Percentiles rank a stretch among this genome's conserved stretches.
Conservation (phyloP, 345 rosid genomes). For the Psidium friedrichsthalianum region DNA sequence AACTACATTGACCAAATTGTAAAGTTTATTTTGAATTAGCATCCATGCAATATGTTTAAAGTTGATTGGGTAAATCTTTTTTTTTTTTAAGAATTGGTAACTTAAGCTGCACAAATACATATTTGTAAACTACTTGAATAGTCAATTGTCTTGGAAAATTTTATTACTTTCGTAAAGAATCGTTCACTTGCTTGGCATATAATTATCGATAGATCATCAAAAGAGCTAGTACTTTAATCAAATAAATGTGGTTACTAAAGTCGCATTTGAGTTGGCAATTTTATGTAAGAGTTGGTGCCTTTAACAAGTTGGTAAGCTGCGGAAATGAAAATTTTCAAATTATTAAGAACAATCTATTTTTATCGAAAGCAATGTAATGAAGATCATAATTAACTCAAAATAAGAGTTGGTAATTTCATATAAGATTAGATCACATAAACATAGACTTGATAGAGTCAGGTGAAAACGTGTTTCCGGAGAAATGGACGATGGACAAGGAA, state of each 20-base stretch:
- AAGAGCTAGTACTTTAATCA: background rate
- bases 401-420: background rate
- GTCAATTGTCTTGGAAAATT: background rate
- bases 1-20: accelerated
- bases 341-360: background rate
- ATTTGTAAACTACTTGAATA: background rate
- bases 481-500: background rate
- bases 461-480: background rate
- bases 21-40: accelerated
- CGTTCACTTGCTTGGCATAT: background rate
- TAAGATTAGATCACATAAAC: background rate
- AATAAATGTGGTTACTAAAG: background rate
- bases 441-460: background rate
- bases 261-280: background rate
- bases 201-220: background rate
- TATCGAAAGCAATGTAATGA: background rate
- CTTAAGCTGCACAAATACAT: background rate
- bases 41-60: accelerated
- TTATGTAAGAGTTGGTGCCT: background rate
- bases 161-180: background rate
- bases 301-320: background rate
- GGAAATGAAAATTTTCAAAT: background rate
- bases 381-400: background rate
- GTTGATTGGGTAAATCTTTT: accelerated
- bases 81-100: background rate